phyloP scores from a whole-genome alignment of 2,329 filamentous ascomycete species.

The Trichoderma koningii region DNA sequence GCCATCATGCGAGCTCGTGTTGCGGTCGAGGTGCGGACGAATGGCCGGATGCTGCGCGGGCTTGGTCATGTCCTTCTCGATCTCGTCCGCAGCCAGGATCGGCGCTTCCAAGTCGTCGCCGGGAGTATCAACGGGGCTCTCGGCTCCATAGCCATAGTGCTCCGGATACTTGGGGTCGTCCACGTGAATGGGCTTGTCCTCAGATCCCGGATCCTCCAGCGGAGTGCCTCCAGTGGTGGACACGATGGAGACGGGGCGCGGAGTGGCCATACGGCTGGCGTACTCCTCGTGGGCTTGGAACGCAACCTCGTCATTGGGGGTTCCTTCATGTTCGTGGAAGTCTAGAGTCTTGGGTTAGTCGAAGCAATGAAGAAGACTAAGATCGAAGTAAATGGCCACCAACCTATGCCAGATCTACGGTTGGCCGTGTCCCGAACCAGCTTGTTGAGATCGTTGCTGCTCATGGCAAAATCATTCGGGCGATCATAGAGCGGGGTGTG shows the following conservation, averaged over 20 bases:
- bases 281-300: slow-evolving; percentile 88
- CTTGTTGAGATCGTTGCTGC: slow-evolving; percentile 85
- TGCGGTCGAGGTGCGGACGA: slow-evolving; percentile 68
- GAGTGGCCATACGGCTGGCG: slow-evolving; percentile 72
- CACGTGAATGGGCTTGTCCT: slow-evolving; percentile 70
- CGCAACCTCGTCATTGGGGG: slow-evolving; percentile 87
- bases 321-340: slow-evolving; percentile 64
- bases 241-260: slow-evolving; percentile 52
- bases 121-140: slow-evolving; percentile 53
- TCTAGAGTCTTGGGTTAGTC: slow-evolving; percentile 49
- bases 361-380: no score
- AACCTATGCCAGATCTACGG: slow-evolving; percentile 49
- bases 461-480: slow-evolving; percentile 76
- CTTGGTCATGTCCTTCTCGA: slow-evolving; percentile 69
- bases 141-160: slow-evolving; percentile 43
- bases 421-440: slow-evolving; percentile 74
- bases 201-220: slow-evolving; percentile 32
- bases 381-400: neutral
- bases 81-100: slow-evolving; percentile 86
- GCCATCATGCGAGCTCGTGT: slow-evolving; percentile 57
- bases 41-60: slow-evolving; percentile 78
- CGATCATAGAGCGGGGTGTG: slow-evolving; percentile 58
- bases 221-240: slow-evolving; percentile 39
- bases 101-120: slow-evolving; percentile 69
- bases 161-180: slow-evolving; percentile 57